A percentile compares a stretch with the other conserved stretches of the same genome.
Evolutionary conservation across 129 eudicot genomes (phyloP).

Genomic region (Scalesia atractyloides): DNA sequence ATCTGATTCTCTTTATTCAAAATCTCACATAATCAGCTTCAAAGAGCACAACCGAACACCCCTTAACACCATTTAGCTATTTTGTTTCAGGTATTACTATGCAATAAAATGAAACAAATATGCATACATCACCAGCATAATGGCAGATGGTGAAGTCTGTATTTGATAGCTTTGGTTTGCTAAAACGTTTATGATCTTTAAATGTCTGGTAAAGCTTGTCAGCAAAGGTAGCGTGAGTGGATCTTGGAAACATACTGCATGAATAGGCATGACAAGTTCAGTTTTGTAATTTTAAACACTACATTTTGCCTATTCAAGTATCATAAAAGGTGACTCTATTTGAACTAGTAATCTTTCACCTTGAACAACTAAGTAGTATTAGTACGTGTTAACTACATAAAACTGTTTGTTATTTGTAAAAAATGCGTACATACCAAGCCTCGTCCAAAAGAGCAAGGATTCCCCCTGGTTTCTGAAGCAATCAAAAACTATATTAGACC

Average conservation of each 20-base stretch:
- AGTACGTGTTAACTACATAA: neutral
- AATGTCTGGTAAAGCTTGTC: conserved; percentile 90
- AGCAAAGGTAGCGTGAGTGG: conserved; percentile 80
- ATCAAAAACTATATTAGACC: conserved; percentile 27
- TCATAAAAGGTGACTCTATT: conserved; percentile 10
- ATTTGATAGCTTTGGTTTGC: conserved; percentile 79
- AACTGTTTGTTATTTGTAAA: conserved; percentile 5
- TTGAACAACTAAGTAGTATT: neutral
- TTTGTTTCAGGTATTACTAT: conserved; percentile 6
- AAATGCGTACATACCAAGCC: conserved; percentile 72
- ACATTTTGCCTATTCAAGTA: neutral
- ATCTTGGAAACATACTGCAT: conserved; percentile 92
- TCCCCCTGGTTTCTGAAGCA: conserved; percentile 92
- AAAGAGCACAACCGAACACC: neutral
- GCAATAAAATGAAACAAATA: conserved; percentile 1
- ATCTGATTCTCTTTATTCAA: neutral
- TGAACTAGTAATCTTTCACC: conserved; percentile 18
- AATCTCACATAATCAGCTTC: neutral
- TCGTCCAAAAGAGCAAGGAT: conserved; percentile 93
- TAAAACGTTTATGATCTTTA: conserved; percentile 74
- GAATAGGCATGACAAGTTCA: conserved; percentile 19
- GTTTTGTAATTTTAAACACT: neutral
- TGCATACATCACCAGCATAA: conserved; percentile 95
- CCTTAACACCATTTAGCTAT: conserved; percentile 4
- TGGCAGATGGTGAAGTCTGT: conserved; percentile 83